Evolutionary conservation across 345 rosid species (phyloP).

Genomic region (Sonneratia alba): DNA sequence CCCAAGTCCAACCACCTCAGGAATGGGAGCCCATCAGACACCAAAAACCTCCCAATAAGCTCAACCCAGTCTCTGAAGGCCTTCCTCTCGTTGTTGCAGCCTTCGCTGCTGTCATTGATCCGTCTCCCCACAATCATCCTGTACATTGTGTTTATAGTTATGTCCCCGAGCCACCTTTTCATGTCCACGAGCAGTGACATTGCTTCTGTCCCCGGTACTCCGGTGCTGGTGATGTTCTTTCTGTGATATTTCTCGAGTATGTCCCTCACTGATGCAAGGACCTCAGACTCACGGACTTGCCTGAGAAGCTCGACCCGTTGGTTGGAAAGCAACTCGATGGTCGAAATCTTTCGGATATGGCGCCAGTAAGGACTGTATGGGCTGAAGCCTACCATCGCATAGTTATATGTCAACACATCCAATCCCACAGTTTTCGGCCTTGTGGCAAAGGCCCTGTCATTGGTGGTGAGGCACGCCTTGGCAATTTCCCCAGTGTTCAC

Average conservation of each 20-base stretch:
- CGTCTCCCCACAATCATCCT: slow-evolving; percentile 18
- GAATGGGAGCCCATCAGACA: slow-evolving; percentile 23
- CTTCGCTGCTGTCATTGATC: background rate
- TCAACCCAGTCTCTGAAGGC: slow-evolving; percentile 8
- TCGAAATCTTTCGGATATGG: slow-evolving; percentile 14
- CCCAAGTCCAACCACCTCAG: slow-evolving; percentile 28
- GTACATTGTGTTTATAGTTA: slow-evolving; percentile 16
- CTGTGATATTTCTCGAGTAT: slow-evolving; percentile 4
- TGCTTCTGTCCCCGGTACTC: background rate
- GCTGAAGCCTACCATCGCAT: slow-evolving; percentile 10
- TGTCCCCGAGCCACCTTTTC: slow-evolving; percentile 24
- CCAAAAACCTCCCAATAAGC: slow-evolving; percentile 14
- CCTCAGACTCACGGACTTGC: slow-evolving; percentile 10
- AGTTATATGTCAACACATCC: slow-evolving; percentile 15
- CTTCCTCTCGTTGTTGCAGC: background rate
- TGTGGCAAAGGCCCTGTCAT: slow-evolving; percentile 20
- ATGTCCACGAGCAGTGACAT: slow-evolving; percentile 13
- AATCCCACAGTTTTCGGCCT: slow-evolving; percentile 15
- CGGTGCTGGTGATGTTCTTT: background rate
- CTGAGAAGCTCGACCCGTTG: slow-evolving; percentile 19
- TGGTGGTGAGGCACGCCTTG: slow-evolving; percentile 22
- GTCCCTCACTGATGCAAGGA: slow-evolving; percentile 8
- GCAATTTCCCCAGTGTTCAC: slow-evolving; percentile 22
- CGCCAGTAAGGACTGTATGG: slow-evolving; percentile 30
- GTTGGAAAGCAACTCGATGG: slow-evolving; percentile 24